Percentiles rank a stretch among this genome's conserved stretches.
Conservation (phyloP, 306 rosid species). For the Lathyrus oleraceus region DNA sequence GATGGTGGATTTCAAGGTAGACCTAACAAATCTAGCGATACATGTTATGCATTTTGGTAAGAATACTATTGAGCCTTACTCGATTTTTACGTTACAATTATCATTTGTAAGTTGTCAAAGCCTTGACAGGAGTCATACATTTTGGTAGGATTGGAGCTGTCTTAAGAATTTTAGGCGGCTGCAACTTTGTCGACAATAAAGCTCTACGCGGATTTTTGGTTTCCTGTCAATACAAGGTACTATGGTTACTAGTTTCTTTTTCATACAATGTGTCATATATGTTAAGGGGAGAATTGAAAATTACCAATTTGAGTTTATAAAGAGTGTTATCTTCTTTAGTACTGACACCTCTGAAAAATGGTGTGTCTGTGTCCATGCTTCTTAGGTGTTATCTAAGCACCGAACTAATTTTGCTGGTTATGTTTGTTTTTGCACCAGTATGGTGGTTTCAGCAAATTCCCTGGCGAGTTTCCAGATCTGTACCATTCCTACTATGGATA, state of each 20-base stretch:
- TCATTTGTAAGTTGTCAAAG: conserved; percentile 19
- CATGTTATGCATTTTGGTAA: conserved; percentile 96
- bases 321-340: too few relatives aligned
- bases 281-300: neutral
- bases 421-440: conserved; percentile 53
- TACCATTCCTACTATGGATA: conserved; percentile 85
- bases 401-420: neutral
- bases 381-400: too few relatives aligned
- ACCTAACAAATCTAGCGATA: conserved; percentile 79
- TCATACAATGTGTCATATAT: neutral
- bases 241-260: conserved; percentile 16
- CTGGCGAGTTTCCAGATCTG: conserved; percentile 65
- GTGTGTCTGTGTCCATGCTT: too few relatives aligned
- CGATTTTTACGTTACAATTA: conserved; percentile 7
- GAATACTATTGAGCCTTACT: conserved; percentile 29
- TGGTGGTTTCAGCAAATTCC: conserved; percentile 92
- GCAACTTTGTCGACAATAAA: conserved; percentile 55
- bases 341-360: too few relatives aligned
- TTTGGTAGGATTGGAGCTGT: conserved; percentile 77
- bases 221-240: conserved; percentile 81
- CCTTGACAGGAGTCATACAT: conserved; percentile 38
- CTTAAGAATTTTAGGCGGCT: conserved; percentile 72
- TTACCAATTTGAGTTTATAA: neutral
- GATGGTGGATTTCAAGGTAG: conserved; percentile 98
- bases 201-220: conserved; percentile 66